Percentiles rank a stretch among this genome's conserved stretches.
These are phyloP conservation scores for Starmerella floricola DNA, from an alignment of 805 yeast species.

Conservation along the genomic window DNA sequence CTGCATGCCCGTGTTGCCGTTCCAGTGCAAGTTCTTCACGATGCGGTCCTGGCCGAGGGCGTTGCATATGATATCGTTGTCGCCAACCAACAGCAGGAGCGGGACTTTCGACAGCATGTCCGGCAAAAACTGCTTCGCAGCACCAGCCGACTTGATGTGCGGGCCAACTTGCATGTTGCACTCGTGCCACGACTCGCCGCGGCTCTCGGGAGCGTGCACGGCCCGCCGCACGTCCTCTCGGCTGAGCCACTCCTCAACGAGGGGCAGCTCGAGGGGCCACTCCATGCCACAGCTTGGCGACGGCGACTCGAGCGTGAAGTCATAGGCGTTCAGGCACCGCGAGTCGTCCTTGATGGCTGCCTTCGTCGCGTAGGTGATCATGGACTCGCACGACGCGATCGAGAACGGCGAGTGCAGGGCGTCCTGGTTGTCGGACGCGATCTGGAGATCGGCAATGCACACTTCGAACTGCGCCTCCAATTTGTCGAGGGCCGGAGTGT, in stretches of 20 bases:
- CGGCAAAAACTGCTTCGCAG: constrained; percentile 58
- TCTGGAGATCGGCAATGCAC: constrained; percentile 24
- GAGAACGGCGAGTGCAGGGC: neutral
- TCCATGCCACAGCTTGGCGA: constrained; percentile 83
- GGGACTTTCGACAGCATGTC: constrained; percentile 44
- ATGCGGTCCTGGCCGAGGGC: constrained; percentile 58
- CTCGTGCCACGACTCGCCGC: constrained; percentile 49
- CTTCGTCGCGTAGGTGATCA: constrained; percentile 9
- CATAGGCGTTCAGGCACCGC: constrained; percentile 71
- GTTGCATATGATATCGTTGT: constrained; percentile 81
- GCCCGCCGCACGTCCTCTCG: constrained; percentile 37
- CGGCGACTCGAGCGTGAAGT: constrained; percentile 53
- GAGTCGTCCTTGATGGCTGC: constrained; percentile 18
- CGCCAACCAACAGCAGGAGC: constrained; percentile 72
- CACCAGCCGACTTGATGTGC: constrained; percentile 38
- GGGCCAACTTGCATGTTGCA: constrained; percentile 53
- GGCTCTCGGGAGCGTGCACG: constrained; percentile 34
- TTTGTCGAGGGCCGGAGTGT: constrained; percentile 21
- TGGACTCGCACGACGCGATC: neutral
- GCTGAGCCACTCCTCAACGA: constrained; percentile 41
- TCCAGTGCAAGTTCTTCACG: constrained; percentile 54
- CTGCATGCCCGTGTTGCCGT: constrained; percentile 32
- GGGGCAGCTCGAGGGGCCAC: constrained; percentile 65
- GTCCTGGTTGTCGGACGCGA: constrained; percentile 10
- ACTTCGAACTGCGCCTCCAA: constrained; percentile 22